Base-by-base conservation (phyloP, 768 basidiomycete genomes). In the Tubosaeta brunneosetosa region DNA sequence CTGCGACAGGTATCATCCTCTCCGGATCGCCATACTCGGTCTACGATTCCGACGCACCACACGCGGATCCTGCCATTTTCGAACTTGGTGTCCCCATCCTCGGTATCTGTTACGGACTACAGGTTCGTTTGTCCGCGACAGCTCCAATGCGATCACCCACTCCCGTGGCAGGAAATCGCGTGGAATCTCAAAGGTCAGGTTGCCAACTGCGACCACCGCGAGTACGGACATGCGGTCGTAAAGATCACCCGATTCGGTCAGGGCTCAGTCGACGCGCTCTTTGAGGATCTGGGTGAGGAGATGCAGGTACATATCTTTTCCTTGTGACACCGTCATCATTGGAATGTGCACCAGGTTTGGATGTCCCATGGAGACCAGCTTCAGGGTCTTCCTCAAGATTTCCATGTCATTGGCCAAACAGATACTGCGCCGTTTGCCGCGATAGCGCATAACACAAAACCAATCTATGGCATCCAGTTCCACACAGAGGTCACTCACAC, bases 361-460 rank as follows among this genome's bases (percentile, higher is more conserved):
- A 98, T 98, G 97, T 97, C 95, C 16, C 97, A 99, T 66, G 94
- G 94, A 11, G 97, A 98, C 71, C 92, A 95, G 58, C 79, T 98
- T 32, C 87, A 84, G 26, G 81, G 77, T 45, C 80, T 88, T 2
- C 97, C 95, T 14, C 72, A 84, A 0, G 75, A 86, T 61, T 99
- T 97, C 72, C 85, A 90, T 63, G 81, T 88, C 59, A 91, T 98
- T 59, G 95, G 93, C 7, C 78, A 80, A 44, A 99, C 97, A 0
- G 71, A 79, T 16, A 86, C 86, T 1, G 94, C 95, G 0, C 95
- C 95, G 0, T 98, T 77, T 66, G 94, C 94, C 11, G 94, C 94
- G 2, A 83, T 98, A 56, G 92, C 92, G 7, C 97, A 99, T 72
- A 74, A 94, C 62, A 74, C 82, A 6, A 94, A 91, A 62, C 85